Evolutionary conservation across 75 land plant species (phyloP).

Genomic region (Sequoia sempervirens): DNA sequence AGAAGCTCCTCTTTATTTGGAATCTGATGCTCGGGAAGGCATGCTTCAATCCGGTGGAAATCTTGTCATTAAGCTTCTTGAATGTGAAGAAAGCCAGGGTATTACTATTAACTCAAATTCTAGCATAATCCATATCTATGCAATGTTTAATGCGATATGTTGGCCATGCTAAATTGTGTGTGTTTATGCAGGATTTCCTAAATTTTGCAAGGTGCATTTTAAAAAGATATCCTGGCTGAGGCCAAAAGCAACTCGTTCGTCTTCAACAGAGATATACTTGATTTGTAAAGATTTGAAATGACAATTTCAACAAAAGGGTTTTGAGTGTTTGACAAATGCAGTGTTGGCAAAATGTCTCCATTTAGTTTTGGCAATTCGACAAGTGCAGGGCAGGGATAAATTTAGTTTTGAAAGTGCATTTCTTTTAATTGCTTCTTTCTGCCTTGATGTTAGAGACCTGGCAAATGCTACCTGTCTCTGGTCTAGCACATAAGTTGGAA

Average conservation of each 20-base stretch:
- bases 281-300: slow-evolving; percentile 56
- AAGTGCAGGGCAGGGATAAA: background rate
- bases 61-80: slow-evolving; percentile 83
- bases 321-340: background rate
- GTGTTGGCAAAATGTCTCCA: background rate
- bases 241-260: slow-evolving; percentile 87
- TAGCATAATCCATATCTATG: background rate
- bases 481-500: background rate
- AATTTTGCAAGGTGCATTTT: slow-evolving; percentile 68
- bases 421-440: background rate
- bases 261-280: slow-evolving; percentile 87
- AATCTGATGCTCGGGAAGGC: slow-evolving; percentile 29
- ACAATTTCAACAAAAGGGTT: background rate
- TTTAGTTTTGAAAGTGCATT: background rate
- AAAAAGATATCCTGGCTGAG: slow-evolving; percentile 71
- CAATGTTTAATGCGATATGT: background rate
- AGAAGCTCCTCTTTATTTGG: slow-evolving; percentile 1
- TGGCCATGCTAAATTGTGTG: background rate
- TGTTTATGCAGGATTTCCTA: slow-evolving; percentile 45
- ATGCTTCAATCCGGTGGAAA: slow-evolving; percentile 61
- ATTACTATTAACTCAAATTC: background rate
- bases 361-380: background rate
- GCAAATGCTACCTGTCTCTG: background rate
- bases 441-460: background rate
- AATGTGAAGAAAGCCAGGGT: slow-evolving; percentile 89